Evolutionary conservation across 129 eudicot genomes (phyloP).

Genomic region (Tagetes erecta): DNA sequence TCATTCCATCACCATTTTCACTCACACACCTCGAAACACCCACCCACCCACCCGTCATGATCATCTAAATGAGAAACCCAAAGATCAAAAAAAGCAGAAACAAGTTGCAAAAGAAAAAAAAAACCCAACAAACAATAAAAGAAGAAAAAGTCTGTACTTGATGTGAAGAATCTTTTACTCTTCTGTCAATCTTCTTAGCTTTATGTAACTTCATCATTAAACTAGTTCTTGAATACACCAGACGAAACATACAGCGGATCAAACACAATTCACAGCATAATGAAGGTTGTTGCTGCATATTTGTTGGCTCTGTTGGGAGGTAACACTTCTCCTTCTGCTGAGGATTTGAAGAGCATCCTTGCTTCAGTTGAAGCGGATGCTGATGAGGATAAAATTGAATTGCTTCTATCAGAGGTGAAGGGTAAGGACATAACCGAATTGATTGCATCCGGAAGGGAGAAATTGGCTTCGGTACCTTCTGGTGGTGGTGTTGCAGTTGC

Average conservation of each 20-base stretch:
- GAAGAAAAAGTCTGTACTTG: too few species aligned
- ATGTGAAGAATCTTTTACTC: too few species aligned
- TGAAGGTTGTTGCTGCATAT: slow-evolving; percentile 84
- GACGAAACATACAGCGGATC: slow-evolving; percentile 13
- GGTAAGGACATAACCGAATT: slow-evolving; percentile 65
- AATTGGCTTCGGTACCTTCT: slow-evolving; percentile 49
- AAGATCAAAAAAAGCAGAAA: too few species aligned
- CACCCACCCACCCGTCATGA: too few species aligned
- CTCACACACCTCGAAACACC: too few species aligned
- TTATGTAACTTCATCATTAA: too few species aligned
- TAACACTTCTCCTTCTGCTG: slow-evolving; percentile 57
- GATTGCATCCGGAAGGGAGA: slow-evolving; percentile 46
- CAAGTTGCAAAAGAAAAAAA: too few species aligned
- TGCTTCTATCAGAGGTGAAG: slow-evolving; percentile 54
- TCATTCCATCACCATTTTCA: too few species aligned
- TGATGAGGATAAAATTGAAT: slow-evolving; percentile 58
- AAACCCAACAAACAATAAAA: too few species aligned
- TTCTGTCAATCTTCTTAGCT: too few species aligned
- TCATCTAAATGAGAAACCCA: too few species aligned
- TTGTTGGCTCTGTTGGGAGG: slow-evolving; percentile 94
- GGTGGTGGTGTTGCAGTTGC: slow-evolving; percentile 38
- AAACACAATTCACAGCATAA: slow-evolving; percentile 28
- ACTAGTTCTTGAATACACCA: not conserved
- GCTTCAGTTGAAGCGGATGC: slow-evolving; percentile 74
- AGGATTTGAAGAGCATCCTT: slow-evolving; percentile 61